Percentiles rank a stretch among this genome's conserved stretches.
Evolutionary conservation across 2,329 filamentous ascomycete species (phyloP).

Genomic region (Plenodomus biglobosus): DNA sequence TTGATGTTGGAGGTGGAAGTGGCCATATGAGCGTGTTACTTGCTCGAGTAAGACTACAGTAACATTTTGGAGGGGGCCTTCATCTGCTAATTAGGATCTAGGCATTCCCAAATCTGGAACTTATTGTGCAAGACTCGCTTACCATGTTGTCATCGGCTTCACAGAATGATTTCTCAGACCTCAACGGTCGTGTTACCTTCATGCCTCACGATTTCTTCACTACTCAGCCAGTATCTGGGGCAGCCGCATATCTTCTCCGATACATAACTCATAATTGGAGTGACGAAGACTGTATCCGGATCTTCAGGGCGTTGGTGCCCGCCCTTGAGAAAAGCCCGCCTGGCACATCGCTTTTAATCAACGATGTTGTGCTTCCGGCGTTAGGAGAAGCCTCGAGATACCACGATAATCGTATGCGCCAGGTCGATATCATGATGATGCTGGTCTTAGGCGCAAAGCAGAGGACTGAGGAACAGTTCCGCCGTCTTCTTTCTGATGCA

Average conservation of each 20-base stretch:
- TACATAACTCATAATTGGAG: constrained; percentile 48
- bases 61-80: not conserved
- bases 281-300: constrained; percentile 41
- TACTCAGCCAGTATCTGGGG: constrained; percentile 21
- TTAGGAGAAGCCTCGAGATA: constrained; percentile 16
- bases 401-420: constrained; percentile 30
- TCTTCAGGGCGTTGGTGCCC: constrained; percentile 40
- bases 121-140: constrained; percentile 23
- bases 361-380: constrained; percentile 37
- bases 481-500: constrained; percentile 11
- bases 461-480: constrained; percentile 22
- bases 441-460: constrained; percentile 24
- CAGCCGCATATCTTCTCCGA: constrained; percentile 44
- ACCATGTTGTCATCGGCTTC: constrained; percentile 13
- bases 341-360: constrained; percentile 37
- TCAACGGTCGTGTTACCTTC: constrained; percentile 21
- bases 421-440: constrained; percentile 39
- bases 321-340: constrained; percentile 32
- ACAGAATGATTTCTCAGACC: constrained; percentile 9
- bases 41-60: constrained; percentile 19
- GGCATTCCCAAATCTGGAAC: constrained; percentile 15
- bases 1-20: constrained; percentile 37
- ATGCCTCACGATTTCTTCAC: constrained; percentile 28
- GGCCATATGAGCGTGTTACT: constrained; percentile 23
- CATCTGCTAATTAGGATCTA: not conserved